Conservation (phyloP, 2,329 filamentous ascomycete species). For the Fusarium udum region DNA sequence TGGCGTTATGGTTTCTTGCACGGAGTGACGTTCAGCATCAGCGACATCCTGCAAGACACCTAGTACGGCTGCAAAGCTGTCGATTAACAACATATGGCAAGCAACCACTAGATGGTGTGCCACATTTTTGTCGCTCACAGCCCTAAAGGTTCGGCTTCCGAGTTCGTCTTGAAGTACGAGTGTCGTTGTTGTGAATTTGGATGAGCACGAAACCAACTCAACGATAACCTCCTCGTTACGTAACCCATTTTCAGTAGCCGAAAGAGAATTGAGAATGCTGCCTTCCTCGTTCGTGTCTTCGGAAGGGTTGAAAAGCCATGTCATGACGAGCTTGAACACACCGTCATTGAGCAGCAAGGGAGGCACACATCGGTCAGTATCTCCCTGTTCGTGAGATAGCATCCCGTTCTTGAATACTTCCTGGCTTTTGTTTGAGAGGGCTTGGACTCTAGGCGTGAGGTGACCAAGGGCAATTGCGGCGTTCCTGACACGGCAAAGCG, state of each 20-base stretch:
- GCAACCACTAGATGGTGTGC: not conserved
- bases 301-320: rapidly evolving
- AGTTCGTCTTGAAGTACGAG: not conserved
- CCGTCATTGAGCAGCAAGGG: rapidly evolving
- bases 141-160: not conserved
- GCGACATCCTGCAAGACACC: not conserved
- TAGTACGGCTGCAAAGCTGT: not conserved
- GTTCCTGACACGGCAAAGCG: not conserved
- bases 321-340: not conserved
- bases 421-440: not conserved
- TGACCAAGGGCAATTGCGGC: rapidly evolving
- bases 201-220: not conserved
- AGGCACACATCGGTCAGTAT: not conserved
- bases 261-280: not conserved
- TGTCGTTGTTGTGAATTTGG: not conserved
- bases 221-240: not conserved
- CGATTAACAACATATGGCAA: not conserved
- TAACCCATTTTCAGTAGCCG: rapidly evolving
- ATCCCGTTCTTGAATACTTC: no score
- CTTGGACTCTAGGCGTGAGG: no score
- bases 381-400: not conserved
- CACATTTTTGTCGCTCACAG: no score
- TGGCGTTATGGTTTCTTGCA: rapidly evolving
- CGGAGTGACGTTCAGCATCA: not conserved
- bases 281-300: not conserved